Conservation (phyloP, 2,329 filamentous ascomycete species). For the Aspergillus hortae region DNA sequence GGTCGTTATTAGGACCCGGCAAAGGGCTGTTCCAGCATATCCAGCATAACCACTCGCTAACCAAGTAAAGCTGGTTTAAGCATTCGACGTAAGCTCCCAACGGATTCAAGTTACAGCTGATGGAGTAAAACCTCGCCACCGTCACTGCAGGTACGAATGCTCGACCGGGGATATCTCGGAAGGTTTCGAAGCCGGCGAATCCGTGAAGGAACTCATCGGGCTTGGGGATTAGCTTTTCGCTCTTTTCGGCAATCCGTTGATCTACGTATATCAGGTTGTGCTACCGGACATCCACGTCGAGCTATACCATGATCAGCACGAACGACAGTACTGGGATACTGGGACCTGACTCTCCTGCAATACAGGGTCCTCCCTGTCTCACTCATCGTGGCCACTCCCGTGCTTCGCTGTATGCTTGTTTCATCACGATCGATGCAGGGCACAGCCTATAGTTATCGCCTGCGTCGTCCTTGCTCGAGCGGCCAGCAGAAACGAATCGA, state of each 20-base stretch:
- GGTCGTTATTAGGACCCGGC: too few relatives aligned
- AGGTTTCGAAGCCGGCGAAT: neutral
- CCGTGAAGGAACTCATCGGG: neutral
- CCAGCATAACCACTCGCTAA: too few relatives aligned
- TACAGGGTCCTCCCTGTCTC: slow-evolving; percentile 12
- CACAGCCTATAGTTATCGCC: slow-evolving; percentile 12
- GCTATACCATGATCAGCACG: neutral
- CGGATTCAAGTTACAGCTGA: neutral
- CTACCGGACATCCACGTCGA: too few relatives aligned
- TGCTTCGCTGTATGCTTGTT: slow-evolving; percentile 13
- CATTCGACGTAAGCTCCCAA: neutral
- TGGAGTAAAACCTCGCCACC: neutral
- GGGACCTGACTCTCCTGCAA: slow-evolving; percentile 4
- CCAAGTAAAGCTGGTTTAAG: neutral
- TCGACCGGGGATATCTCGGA: neutral
- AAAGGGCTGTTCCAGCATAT: too few relatives aligned
- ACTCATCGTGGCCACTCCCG: slow-evolving; percentile 8
- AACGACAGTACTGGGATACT: neutral
- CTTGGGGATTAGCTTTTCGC: neutral
- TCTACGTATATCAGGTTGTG: neutral
- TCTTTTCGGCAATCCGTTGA: neutral
- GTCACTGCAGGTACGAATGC: neutral
- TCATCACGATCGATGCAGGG: slow-evolving; percentile 13
- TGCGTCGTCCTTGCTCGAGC: slow-evolving; percentile 4
- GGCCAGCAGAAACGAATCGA: slow-evolving; percentile 7